Evolutionary conservation across 2,329 filamentous ascomycete species (phyloP), one percentile per base, ranked within the genome.

Genomic region (Penicillium sp.): DNA sequence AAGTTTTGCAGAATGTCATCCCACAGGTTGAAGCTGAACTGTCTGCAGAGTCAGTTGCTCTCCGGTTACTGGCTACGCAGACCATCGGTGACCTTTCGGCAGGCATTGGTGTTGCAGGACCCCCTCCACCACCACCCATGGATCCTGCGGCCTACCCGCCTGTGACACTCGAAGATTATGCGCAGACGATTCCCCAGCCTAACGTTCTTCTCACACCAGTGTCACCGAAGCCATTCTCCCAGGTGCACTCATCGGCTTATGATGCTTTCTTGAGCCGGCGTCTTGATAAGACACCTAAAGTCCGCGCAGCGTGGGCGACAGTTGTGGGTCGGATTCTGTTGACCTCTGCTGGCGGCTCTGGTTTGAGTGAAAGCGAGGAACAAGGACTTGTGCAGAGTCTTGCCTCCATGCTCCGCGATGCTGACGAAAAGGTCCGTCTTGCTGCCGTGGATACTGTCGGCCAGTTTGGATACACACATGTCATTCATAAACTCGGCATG

Each of bases 51-150:
- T 96, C 96, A 58, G 82, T 93, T 3, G 87, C 95, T 65, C 79
- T 99, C 54, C 90, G 95, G 52, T 84, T 91, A 57, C 83, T 99
- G 56, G 93, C 93, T 2, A 96, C 93, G 0, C 91, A 98, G 74
- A 96, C 95, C 0, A 85, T 99, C 39, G 95, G 96, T 52, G 93
- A 98, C 70, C 93, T 99, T 81, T 89, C 96, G 26, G 89, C 93
- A 42, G 93, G 93, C 6, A 96, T 98, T 71, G 93, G 93, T 49
- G 90, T 93, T 59, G 91, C 93, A 59, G 93, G 93, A 0, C 90
- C 91, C 54, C 91, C 93, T 16, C 85, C 89, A 14, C 78, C 86
- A 7, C 84, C 89, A 10, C 75, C 80, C 1, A 82, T 96, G 69
- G 91, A 97, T 68, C 90, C 93, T 13, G 84, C 89, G 22, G 88